Evolutionary conservation across 768 basidiomycete species (phyloP).

Genomic region (Kwoniella pini): DNA sequence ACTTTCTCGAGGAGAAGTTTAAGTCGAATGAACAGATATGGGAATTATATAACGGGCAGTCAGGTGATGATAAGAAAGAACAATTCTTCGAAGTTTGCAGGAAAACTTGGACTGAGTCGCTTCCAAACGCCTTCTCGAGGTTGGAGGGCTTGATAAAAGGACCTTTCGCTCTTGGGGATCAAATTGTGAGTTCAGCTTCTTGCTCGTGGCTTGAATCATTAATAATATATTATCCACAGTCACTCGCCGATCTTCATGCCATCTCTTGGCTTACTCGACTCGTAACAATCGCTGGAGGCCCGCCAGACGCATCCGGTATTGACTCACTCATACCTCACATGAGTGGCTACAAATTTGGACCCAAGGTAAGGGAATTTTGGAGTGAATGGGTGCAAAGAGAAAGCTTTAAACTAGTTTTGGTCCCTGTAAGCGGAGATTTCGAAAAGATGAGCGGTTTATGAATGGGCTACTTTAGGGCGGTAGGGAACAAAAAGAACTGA

Average conservation of each 20-base stretch:
- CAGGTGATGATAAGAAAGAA: constrained; percentile 38
- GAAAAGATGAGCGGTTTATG: constrained; percentile 5
- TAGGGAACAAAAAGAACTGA: background rate
- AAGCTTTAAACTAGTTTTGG: constrained; percentile 73
- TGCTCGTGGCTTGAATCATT: background rate
- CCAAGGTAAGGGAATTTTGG: constrained; percentile 73
- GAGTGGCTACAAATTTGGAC: constrained; percentile 55
- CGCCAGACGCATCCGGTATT: constrained; percentile 42
- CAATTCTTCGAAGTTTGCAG: constrained; percentile 51
- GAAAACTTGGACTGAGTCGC: constrained; percentile 49
- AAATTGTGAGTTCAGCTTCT: constrained; percentile 58
- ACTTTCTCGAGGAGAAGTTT: constrained; percentile 51
- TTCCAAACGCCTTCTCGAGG: constrained; percentile 51
- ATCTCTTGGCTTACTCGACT: constrained; percentile 72
- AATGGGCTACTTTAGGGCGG: background rate
- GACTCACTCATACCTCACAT: constrained; percentile 60
- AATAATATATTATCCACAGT: constrained; percentile 46
- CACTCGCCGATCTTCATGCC: constrained; percentile 76
- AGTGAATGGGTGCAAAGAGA: constrained; percentile 64
- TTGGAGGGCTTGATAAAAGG: constrained; percentile 51
- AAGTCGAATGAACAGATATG: constrained; percentile 47
- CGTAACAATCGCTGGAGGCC: constrained; percentile 63
- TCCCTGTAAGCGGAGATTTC: constrained; percentile 17
- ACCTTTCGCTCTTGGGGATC: constrained; percentile 64
- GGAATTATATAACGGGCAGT: constrained; percentile 47